Percentiles rank a stretch among this genome's conserved stretches.
Conservation (phyloP, 257 asterid species). For the Avicennia marina region DNA sequence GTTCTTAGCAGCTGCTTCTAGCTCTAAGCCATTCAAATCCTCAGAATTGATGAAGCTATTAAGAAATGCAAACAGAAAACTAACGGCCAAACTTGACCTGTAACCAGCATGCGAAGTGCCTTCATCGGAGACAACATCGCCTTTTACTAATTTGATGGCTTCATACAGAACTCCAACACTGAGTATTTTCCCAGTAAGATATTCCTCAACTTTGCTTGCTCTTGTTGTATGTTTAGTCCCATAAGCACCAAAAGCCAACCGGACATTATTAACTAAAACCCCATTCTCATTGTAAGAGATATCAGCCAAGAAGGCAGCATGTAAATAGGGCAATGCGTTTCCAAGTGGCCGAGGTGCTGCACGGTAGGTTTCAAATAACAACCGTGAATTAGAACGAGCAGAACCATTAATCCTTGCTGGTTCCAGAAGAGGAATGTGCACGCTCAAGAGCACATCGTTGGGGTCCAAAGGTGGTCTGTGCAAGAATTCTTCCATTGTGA, state of each 20-base stretch:
- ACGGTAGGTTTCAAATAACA: conserved; percentile 51
- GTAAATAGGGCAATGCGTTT: conserved; percentile 64
- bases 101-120: conserved; percentile 53
- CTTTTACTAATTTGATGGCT: conserved; percentile 47
- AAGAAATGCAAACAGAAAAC: conserved; percentile 55
- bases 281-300: conserved; percentile 30
- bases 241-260: conserved; percentile 58
- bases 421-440: conserved; percentile 38
- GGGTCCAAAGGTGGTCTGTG: conserved; percentile 40
- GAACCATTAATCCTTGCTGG: conserved; percentile 19
- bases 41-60: conserved; percentile 21
- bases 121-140: conserved; percentile 36
- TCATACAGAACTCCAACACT: conserved; percentile 31
- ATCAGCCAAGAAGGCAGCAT: conserved; percentile 60
- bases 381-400: conserved; percentile 14
- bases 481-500: conserved; percentile 49
- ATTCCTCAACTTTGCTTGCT: conserved; percentile 52
- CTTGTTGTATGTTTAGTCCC: conserved; percentile 53
- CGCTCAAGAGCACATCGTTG: conserved; percentile 37
- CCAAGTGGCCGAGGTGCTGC: conserved; percentile 68
- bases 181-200: conserved; percentile 38
- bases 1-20: conserved; percentile 18
- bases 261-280: conserved; percentile 27
- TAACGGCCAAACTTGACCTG: conserved; percentile 52
- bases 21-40: conserved; percentile 2